Evolutionary conservation across 495 filamentous ascomycete species (phyloP), one percentile per base, ranked within the genome.

Genomic region (Podospora fimiseda): DNA sequence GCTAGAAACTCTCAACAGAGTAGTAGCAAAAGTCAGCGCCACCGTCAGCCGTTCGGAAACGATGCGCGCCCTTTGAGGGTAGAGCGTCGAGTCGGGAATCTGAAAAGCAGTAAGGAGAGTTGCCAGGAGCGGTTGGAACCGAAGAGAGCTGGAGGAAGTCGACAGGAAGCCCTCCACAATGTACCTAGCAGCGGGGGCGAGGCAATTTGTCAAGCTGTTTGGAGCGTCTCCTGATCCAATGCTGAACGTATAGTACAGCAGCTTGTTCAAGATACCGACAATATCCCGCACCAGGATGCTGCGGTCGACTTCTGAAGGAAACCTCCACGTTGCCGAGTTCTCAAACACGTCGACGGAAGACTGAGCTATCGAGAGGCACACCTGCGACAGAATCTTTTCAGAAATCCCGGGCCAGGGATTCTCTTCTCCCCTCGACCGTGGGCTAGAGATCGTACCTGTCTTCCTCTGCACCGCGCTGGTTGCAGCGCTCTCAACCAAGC

Each of bases 321-420:
- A 95, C 59, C 82, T 86, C 94, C 91, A 97, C 5, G 80, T 87
- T 16, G 76, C 77, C 15, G 82, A 86, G 66, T 84, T 89, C 70
- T 92, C 87, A 60, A 89, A 87, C 7, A 94, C 77, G 60, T 95
- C 90, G 22, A 90, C 74, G 60, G 87, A 75, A 9, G 81, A 80
- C 53, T 85, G 81, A 14, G 82, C 82, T 53, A 91, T 86, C 21
- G 83, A 83, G 8, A 83, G 70, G 16, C 91, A 64, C 21, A 91
- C 83, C 45, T 82, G 81, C 46, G 83, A 81, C 56, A 94, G 82
- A 33, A 86, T 79, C 56, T 85, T 85, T 40, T 91, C 84, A 8
- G 90, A 86, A 36, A 90, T 80, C 4, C 85, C 87, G 13, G 86
- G 76, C 62, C 82, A 86, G 40, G 78, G 70, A 59, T 83, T 78